phyloP scores from a whole-genome alignment of 495 filamentous ascomycete species.

The Peziza echinospora region DNA sequence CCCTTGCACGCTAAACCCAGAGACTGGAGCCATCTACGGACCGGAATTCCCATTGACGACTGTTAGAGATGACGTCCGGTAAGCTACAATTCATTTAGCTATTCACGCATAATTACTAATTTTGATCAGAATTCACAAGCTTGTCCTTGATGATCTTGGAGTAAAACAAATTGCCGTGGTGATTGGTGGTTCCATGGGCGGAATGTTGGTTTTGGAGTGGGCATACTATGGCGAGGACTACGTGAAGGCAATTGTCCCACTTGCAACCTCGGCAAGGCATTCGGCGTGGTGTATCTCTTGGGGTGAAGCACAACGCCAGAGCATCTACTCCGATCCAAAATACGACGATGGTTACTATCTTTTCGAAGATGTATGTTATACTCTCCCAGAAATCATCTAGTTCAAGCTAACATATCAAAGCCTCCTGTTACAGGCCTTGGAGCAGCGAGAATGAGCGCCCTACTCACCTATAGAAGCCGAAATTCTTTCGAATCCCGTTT shows the following conservation, averaged over 20 bases:
- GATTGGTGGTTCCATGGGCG: conserved; percentile 94
- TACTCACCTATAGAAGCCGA: conserved; percentile 85
- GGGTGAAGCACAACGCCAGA: conserved; percentile 93
- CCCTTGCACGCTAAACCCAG: conserved; percentile 64
- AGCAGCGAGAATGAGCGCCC: conserved; percentile 86
- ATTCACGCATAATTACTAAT: conserved; percentile 13
- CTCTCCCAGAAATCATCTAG: neutral
- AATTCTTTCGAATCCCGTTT: conserved; percentile 94
- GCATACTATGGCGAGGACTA: conserved; percentile 91
- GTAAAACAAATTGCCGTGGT: conserved; percentile 69
- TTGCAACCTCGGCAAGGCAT: conserved; percentile 83
- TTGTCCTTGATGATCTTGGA: conserved; percentile 75
- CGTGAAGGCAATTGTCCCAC: conserved; percentile 73
- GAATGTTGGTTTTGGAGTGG: conserved; percentile 93
- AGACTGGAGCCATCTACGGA: conserved; percentile 52
- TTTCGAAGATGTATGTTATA: conserved; percentile 24
- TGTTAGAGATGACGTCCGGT: conserved; percentile 87
- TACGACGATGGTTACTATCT: conserved; percentile 89
- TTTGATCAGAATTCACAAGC: conserved; percentile 51
- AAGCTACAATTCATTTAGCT: conserved; percentile 23
- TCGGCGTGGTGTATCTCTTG: conserved; percentile 99
- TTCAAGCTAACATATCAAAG: conserved; percentile 21
- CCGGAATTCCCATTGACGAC: conserved; percentile 94
- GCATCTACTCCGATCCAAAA: conserved; percentile 95
- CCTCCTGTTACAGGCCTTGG: conserved; percentile 72